phyloP scores from a whole-genome alignment of 78 protist genomes.

The Dictyostelium intermedium region DNA sequence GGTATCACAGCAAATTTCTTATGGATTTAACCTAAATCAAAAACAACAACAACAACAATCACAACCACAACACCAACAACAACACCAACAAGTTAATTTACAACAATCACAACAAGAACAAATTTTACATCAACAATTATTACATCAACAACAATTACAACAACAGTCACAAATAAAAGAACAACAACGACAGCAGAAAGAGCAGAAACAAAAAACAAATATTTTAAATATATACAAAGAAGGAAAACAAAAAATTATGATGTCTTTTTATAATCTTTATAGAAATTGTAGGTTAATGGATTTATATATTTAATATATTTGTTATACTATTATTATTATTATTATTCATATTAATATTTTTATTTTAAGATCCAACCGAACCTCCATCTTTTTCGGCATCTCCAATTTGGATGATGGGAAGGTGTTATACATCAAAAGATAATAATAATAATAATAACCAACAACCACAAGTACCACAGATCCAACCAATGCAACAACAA shows the following conservation, averaged over 20 bases:
- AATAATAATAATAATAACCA: not conserved
- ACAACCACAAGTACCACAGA: not conserved
- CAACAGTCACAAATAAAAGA: not conserved
- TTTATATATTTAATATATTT: no score
- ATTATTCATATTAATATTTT: no score
- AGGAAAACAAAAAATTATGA: constrained; percentile 71
- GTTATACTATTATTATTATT: no score
- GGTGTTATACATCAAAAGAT: not conserved
- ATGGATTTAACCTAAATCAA: not conserved
- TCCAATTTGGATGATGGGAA: constrained; percentile 62
- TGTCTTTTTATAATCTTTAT: constrained; percentile 67
- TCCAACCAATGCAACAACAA: not conserved
- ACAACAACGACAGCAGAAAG: not conserved
- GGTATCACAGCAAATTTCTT: not conserved
- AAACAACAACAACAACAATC: not conserved
- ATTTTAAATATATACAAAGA: constrained; percentile 14
- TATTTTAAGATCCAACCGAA: constrained; percentile 19
- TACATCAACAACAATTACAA: constrained; percentile 7
- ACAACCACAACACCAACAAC: not conserved
- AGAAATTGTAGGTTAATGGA: constrained; percentile 22
- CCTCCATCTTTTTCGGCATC: constrained; percentile 18
- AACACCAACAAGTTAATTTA: not conserved
- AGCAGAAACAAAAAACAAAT: not conserved
- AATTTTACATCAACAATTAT: not conserved
- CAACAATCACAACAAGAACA: not conserved